Evolutionary conservation across 331 rosid genomes (phyloP), one percentile per base, ranked within the genome.

Genomic region (Pyracantha coccinea): DNA sequence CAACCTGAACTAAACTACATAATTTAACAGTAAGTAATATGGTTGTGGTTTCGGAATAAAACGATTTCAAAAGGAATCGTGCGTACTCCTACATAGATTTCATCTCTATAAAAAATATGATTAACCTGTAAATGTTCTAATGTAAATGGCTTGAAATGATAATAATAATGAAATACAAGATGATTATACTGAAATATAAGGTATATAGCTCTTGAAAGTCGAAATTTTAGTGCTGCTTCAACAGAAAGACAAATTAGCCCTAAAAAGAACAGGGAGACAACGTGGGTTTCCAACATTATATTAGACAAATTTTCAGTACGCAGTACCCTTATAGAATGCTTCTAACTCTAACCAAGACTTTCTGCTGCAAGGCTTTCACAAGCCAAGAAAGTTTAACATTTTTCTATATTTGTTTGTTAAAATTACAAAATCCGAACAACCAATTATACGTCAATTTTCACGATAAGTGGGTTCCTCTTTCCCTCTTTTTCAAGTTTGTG

Each of bases 131-230:
- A 58, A 57, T 57, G 24, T 21, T 20, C 25, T 10, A 21, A 21
- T 57, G 13, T 8, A 23, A 14, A 25, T 61, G 16, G n/a, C 4
- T 27, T 61, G 8, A 14, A 61, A 61, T 61, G 66, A 61, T 14
- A 20, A 2, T 7, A 25, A 61, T 71, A 77, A 81, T 57, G 61
- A 47, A 76, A 78, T n/a, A 71, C 63, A 67, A 21, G 33, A 66
- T 60, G 52, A n/a, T 28, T 28, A 16, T 50, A 62, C 19, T 25
- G 67, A 28, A 28, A 62, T 62, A 24, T 60, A 23, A 23, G 33
- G 33, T 60, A 13, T 23, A n/a, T 50, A 16, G 72, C 58, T 59
- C 19, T 12, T 29, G 29, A 54, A 24, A 62, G 47, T 54, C 7
- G 27, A 50, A 58, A 50, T 27, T 61, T 58, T 41, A 27, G 19